These are phyloP conservation scores for Scleroderma bovista DNA, from an alignment of 768 basidiomycete genomes.

Conservation along the genomic window DNA sequence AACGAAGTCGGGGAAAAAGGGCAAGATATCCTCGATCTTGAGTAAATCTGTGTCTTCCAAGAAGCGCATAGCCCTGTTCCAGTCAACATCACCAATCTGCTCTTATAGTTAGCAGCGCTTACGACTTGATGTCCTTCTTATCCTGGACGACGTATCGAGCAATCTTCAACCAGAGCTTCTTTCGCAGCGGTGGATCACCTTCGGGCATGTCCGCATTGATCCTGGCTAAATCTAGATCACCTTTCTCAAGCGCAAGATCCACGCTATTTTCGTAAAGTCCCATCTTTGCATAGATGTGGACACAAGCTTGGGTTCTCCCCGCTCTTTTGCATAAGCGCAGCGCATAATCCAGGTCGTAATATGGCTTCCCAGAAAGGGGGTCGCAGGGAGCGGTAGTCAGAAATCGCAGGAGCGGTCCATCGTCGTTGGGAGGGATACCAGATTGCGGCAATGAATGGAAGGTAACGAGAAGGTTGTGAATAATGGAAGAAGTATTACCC, in stretches of 20 bases:
- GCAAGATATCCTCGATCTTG: conserved; percentile 97
- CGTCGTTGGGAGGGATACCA: conserved; percentile 51
- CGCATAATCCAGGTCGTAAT: conserved; percentile 97
- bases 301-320: conserved; percentile 80
- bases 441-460: conserved; percentile 62
- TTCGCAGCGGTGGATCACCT: conserved; percentile 79
- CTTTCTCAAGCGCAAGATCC: conserved; percentile 89
- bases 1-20: conserved; percentile 99
- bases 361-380: conserved; percentile 78
- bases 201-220: conserved; percentile 93
- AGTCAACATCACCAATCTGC: not conserved
- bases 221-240: conserved; percentile 92
- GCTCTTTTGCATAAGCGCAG: conserved; percentile 84
- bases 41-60: conserved; percentile 90
- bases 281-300: conserved; percentile 97
- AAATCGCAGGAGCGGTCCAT: conserved; percentile 77
- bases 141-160: conserved; percentile 98
- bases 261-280: conserved; percentile 95
- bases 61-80: conserved; percentile 87
- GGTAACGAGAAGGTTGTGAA: conserved; percentile 92
- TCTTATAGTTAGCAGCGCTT: conserved; percentile 29
- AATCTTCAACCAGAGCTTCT: conserved; percentile 97
- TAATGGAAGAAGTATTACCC: conserved; percentile 72
- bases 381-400: conserved; percentile 77
- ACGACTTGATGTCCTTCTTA: conserved; percentile 98